These are phyloP conservation scores for rapeseed (Brassica napus) DNA, from an alignment of 345 rosid species.

Conservation along the genomic window DNA sequence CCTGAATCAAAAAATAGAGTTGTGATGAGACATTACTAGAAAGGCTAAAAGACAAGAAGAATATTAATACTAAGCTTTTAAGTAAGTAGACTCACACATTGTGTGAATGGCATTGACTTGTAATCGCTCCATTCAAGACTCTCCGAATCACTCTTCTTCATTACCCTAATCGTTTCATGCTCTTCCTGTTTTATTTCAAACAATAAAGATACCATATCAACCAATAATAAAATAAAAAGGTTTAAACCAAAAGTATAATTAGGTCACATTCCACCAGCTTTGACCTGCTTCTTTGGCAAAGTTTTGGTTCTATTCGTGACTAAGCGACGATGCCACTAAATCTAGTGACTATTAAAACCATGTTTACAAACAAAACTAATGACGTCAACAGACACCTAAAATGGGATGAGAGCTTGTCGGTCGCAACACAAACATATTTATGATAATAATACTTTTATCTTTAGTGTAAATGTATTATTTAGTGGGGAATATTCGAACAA, in stretches of 20 bases:
- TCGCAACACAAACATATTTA: slow-evolving; percentile 26
- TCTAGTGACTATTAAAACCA: slow-evolving; percentile 21
- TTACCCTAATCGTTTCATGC: slow-evolving; percentile 74
- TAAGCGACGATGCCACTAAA: slow-evolving; percentile 26
- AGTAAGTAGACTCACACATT: slow-evolving; percentile 65
- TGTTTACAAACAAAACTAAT: slow-evolving; percentile 11
- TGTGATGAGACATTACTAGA: neutral
- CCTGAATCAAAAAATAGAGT: slow-evolving; percentile 45
- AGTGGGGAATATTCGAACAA: slow-evolving; percentile 29
- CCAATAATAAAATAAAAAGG: neutral
- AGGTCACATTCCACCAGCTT: slow-evolving; percentile 1
- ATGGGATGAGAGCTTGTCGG: slow-evolving; percentile 30
- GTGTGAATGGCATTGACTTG: slow-evolving; percentile 97
- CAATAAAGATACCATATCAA: neutral
- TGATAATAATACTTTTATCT: neutral
- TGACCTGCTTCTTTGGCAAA: slow-evolving; percentile 17
- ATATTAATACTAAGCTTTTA: neutral
- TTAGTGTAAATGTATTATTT: neutral
- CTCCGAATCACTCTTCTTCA: slow-evolving; percentile 55
- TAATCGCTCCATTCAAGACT: slow-evolving; percentile 89
- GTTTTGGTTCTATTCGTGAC: neutral
- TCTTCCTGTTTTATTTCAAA: slow-evolving; percentile 60
- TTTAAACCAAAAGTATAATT: neutral
- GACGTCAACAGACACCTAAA: slow-evolving; percentile 27
- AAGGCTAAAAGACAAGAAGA: neutral